A percentile compares a stretch with the other conserved stretches of the same genome.
Conservation (phyloP, 2,329 filamentous ascomycete species). For the Camptophora hylomeconis region DNA sequence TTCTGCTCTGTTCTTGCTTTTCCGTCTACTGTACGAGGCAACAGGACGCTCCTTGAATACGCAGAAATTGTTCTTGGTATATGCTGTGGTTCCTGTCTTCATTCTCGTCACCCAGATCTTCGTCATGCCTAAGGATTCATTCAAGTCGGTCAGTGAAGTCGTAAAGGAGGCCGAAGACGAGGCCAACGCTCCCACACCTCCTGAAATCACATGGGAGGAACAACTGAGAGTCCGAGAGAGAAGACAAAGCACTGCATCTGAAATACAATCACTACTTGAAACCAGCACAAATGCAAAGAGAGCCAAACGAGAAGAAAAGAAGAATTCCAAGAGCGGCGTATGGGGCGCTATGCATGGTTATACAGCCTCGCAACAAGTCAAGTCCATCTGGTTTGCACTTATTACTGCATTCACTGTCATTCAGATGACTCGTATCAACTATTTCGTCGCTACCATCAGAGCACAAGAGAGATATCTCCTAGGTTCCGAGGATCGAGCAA, state of each 20-base stretch:
- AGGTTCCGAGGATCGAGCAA: slow-evolving; percentile 45
- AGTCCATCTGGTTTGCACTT: slow-evolving; percentile 70
- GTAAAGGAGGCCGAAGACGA: slow-evolving; percentile 54
- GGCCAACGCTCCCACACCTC: slow-evolving; percentile 25
- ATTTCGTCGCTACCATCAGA: slow-evolving; percentile 77
- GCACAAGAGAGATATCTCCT: slow-evolving; percentile 71
- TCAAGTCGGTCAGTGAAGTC: slow-evolving; percentile 76
- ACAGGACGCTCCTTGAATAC: slow-evolving; percentile 46
- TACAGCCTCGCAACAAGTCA: slow-evolving; percentile 59
- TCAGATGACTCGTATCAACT: slow-evolving; percentile 76
- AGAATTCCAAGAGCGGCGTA: slow-evolving; percentile 59
- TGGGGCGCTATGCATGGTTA: slow-evolving; percentile 75
- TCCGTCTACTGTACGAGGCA: slow-evolving; percentile 55
- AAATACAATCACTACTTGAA: slow-evolving; percentile 63
- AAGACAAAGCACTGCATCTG: slow-evolving; percentile 48
- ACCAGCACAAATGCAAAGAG: slow-evolving; percentile 47
- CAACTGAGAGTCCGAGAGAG: slow-evolving; percentile 42
- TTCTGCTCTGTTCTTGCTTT: slow-evolving; percentile 63
- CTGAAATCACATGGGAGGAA: slow-evolving; percentile 41
- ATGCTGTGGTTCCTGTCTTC: slow-evolving; percentile 55
- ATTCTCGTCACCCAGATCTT: slow-evolving; percentile 56
- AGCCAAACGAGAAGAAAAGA: slow-evolving; percentile 48
- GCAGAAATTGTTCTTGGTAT: slow-evolving; percentile 57
- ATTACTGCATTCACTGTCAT: slow-evolving; percentile 70
- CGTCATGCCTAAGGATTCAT: slow-evolving; percentile 61